Conservation (phyloP, 1,284 basidiomycete species). For the Gymnopus androsaceus region DNA sequence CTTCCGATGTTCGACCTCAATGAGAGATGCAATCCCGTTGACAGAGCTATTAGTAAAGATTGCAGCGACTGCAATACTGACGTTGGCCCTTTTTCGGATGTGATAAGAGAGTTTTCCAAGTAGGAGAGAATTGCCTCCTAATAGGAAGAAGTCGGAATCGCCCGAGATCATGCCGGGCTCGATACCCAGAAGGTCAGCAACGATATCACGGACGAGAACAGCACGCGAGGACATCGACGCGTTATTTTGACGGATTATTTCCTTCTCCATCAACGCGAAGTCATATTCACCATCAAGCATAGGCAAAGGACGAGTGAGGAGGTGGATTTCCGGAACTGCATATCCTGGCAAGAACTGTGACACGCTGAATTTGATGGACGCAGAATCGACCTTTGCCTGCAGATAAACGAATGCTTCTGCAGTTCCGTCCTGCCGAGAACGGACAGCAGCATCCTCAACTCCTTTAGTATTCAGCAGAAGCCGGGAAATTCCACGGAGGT, state of each 20-base stretch:
- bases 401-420: constrained; percentile 38
- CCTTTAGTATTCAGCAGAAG: constrained; percentile 47
- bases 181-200: constrained; percentile 40
- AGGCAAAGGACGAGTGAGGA: constrained; percentile 27
- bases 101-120: constrained; percentile 45
- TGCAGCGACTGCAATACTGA: constrained; percentile 37
- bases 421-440: constrained; percentile 32
- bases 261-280: constrained; percentile 38
- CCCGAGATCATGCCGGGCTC: constrained; percentile 36
- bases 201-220: constrained; percentile 39
- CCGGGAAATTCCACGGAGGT: constrained; percentile 39
- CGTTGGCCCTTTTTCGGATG: constrained; percentile 42
- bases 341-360: constrained; percentile 35
- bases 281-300: constrained; percentile 31
- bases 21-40: constrained; percentile 41
- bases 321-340: constrained; percentile 37
- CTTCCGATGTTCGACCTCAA: constrained; percentile 30
- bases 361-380: not conserved
- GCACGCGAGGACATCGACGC: constrained; percentile 36
- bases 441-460: constrained; percentile 51
- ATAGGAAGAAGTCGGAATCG: constrained; percentile 46
- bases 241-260: constrained; percentile 29
- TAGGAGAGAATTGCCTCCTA: constrained; percentile 48
- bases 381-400: constrained; percentile 20
- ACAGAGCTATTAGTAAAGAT: constrained; percentile 46